A percentile compares a stretch with the other conserved stretches of the same genome.
Conservation (phyloP, 176 grass and related monocot species). For the Hordeum vulgare region DNA sequence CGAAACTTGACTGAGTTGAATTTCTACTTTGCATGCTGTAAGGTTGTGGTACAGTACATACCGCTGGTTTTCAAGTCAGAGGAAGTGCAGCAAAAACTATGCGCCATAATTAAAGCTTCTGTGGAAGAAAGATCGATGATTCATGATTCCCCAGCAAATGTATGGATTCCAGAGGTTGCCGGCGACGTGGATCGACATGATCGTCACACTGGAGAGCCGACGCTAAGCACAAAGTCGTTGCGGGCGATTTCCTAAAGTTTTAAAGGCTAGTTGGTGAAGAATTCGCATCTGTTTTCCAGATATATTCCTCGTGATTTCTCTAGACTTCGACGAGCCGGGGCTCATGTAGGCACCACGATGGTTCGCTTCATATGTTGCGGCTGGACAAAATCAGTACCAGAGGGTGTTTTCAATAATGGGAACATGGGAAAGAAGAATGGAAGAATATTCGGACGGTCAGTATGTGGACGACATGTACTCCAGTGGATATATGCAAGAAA, state of each 20-base stretch:
- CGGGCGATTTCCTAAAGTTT: background rate
- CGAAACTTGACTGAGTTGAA: background rate
- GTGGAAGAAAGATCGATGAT: background rate
- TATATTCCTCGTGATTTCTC: background rate
- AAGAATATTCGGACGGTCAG: background rate
- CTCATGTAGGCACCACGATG: background rate
- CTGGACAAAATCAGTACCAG: background rate
- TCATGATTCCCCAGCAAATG: background rate
- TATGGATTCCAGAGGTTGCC: background rate
- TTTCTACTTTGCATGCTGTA: background rate
- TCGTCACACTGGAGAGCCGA: background rate
- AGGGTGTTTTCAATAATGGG: background rate
- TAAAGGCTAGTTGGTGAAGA: background rate
- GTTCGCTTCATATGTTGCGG: background rate
- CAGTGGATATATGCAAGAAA: background rate
- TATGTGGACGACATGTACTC: background rate
- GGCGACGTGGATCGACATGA: background rate
- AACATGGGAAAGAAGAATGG: background rate
- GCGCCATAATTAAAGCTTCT: background rate
- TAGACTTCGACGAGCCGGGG: background rate
- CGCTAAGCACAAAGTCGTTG: background rate
- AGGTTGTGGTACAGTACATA: background rate
- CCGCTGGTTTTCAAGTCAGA: background rate
- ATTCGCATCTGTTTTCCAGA: conserved; percentile 12
- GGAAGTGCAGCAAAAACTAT: background rate